Conservation (phyloP, 108 stramenopile genomes). For the Fragilariopsis cylindrus region DNA sequence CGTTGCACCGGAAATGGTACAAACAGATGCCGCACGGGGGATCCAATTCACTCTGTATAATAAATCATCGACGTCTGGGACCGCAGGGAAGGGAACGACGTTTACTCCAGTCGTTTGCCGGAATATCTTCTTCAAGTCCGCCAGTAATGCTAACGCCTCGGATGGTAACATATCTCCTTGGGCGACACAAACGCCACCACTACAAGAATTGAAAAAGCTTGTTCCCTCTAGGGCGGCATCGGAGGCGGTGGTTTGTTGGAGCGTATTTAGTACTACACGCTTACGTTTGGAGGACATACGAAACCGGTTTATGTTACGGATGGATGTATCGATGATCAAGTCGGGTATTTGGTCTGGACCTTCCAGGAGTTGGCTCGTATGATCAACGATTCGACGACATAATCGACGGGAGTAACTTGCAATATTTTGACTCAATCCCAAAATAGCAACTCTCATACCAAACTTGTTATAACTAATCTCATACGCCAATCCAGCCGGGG, state of each 20-base stretch:
- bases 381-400: conserved; percentile 62
- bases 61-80: conserved; percentile 54
- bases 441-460: conserved; percentile 65
- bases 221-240: conserved; percentile 33
- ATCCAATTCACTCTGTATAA: conserved; percentile 68
- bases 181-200: conserved; percentile 49
- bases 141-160: conserved; percentile 46
- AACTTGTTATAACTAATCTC: conserved; percentile 73
- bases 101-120: conserved; percentile 22
- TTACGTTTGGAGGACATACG: conserved; percentile 43
- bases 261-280: conserved; percentile 22
- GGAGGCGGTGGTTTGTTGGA: conserved; percentile 31
- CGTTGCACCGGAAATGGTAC: conserved; percentile 58
- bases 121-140: conserved; percentile 57
- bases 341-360: conserved; percentile 48
- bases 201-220: conserved; percentile 40
- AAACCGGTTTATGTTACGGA: conserved; percentile 37
- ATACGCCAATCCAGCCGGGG: conserved; percentile 72
- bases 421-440: conserved; percentile 73
- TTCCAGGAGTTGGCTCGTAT: conserved; percentile 51
- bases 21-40: conserved; percentile 61
- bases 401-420: conserved; percentile 71
- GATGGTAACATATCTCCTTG: conserved; percentile 72
- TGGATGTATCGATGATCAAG: conserved; percentile 37
- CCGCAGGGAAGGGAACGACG: conserved; percentile 22